phyloP scores from a whole-genome alignment of 805 yeast species.

The Cyberlindnera meyerae region DNA sequence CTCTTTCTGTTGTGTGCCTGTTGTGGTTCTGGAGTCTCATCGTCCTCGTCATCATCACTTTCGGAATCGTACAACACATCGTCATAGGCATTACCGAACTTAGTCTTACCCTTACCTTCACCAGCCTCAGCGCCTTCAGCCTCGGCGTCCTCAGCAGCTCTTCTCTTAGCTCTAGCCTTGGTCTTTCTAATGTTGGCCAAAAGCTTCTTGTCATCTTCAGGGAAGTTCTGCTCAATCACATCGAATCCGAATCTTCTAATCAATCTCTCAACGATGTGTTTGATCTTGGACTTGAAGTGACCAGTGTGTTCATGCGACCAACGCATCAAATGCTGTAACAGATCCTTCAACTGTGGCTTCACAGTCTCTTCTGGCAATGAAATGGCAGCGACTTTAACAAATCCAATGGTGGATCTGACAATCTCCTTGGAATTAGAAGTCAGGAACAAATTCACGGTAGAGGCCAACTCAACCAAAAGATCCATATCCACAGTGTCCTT shows the following conservation, averaged over 20 bases:
- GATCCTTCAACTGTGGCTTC: conserved; percentile 55
- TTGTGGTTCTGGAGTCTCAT: conserved; percentile 26
- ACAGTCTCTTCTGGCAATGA: conserved; percentile 77
- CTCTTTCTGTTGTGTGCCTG: conserved; percentile 13
- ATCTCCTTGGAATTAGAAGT: conserved; percentile 90
- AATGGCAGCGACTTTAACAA: conserved; percentile 82
- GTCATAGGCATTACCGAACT: conserved; percentile 83
- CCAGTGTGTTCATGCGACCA: conserved; percentile 97
- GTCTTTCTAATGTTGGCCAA: conserved; percentile 81
- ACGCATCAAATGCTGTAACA: conserved; percentile 69
- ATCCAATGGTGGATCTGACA: conserved; percentile 91
- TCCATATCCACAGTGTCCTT: conserved; percentile 56
- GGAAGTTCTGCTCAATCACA: conserved; percentile 74
- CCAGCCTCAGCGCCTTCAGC: conserved; percentile 28
- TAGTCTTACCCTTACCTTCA: conserved; percentile 33
- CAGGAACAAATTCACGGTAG: conserved; percentile 84
- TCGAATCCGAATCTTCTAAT: conserved; percentile 90
- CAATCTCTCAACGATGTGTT: conserved; percentile 88
- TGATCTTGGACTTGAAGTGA: conserved; percentile 88
- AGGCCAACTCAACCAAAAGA: conserved; percentile 65
- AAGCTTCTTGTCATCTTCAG: conserved; percentile 83
- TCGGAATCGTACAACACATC: conserved; percentile 78
- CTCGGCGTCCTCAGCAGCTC: conserved; percentile 41
- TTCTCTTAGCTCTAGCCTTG: conserved; percentile 78
- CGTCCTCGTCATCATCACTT: conserved; percentile 37